Conservation (phyloP, 2,329 filamentous ascomycete genomes). For the Rutstroemia sp. region DNA sequence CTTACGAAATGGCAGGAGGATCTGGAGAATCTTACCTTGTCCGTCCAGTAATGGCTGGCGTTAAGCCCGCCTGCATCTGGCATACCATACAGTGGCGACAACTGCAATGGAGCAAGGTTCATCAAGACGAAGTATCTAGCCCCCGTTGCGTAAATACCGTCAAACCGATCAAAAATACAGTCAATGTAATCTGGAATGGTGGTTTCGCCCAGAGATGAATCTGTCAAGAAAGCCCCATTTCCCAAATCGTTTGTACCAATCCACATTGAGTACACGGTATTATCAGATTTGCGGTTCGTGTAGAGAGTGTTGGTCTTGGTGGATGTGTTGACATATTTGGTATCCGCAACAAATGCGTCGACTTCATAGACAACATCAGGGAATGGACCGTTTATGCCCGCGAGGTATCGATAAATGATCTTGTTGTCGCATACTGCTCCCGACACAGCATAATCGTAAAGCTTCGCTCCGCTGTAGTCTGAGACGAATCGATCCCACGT, state of each 20-base stretch:
- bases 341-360: slow-evolving; percentile 47
- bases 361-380: slow-evolving; percentile 57
- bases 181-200: slow-evolving; percentile 58
- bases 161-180: slow-evolving; percentile 59
- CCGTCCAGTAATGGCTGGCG: slow-evolving; percentile 39
- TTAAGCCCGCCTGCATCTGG: slow-evolving; percentile 36
- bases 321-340: slow-evolving; percentile 28
- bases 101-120: slow-evolving; percentile 59
- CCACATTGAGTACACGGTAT: slow-evolving; percentile 70
- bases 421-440: slow-evolving; percentile 68
- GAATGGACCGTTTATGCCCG: slow-evolving; percentile 44
- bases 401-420: slow-evolving; percentile 49
- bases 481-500: slow-evolving; percentile 63
- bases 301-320: slow-evolving; percentile 35
- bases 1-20: not conserved
- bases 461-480: slow-evolving; percentile 46
- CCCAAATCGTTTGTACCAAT: slow-evolving; percentile 79
- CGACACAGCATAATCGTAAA: slow-evolving; percentile 63
- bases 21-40: slow-evolving; percentile 19
- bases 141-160: slow-evolving; percentile 56
- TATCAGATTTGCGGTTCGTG: slow-evolving; percentile 39
- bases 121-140: slow-evolving; percentile 65
- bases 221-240: slow-evolving; percentile 54
- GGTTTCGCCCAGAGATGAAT: slow-evolving; percentile 49
- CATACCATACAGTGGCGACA: slow-evolving; percentile 58